Evolutionary conservation across 2,329 filamentous ascomycete species (phyloP), one percentile per base, ranked within the genome.

Genomic region (Penicillium fuscoglaucum): DNA sequence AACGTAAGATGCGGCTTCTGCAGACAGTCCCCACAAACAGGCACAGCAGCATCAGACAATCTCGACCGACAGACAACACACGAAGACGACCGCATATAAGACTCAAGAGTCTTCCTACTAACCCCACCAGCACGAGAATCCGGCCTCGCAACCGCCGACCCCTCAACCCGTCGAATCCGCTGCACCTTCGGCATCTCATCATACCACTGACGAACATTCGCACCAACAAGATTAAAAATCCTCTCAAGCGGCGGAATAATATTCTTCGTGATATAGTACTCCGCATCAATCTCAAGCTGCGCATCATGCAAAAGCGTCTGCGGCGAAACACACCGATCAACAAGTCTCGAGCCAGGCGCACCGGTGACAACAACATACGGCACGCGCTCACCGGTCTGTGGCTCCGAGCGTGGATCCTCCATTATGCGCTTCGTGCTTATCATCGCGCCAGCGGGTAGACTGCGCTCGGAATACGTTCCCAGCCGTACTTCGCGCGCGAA

Each of bases 261-360:
- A 71, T 97, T 98, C 79, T 97, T 98, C 19, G 84, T 86, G 68
- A 99, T 98, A 78, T 99, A 99, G 76, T 99, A 99, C 66, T 97
- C 92, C 0, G 93, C 88, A 70, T 99, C 95, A 19, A 99, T 83
- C 66, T 91, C 87, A 51, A 89, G 84, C 67, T 93, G 85, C 24
- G 90, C 86, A 64, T 90, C 90, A 53, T 85, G 80, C 1, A 98
- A 82, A 4, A 98, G 80, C 10, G 88, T 87, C 67, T 97, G 92
- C 0, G 95, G 95, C 33, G 91, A 85, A 0, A 99, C 90, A 70
- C 92, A 96, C 13, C 95, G 89, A 74, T 98, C 93, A 64, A 92
- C 88, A 9, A 99, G 83, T 31, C 91, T 81, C 8, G 93, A 89
- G 0, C 92, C 91, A 0, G 95, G 95, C 0, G 90, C 90, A 4